Evolutionary conservation across 2,329 filamentous ascomycete genomes (phyloP).

Genomic region (Teratosphaeria pseudoeucalypti): DNA sequence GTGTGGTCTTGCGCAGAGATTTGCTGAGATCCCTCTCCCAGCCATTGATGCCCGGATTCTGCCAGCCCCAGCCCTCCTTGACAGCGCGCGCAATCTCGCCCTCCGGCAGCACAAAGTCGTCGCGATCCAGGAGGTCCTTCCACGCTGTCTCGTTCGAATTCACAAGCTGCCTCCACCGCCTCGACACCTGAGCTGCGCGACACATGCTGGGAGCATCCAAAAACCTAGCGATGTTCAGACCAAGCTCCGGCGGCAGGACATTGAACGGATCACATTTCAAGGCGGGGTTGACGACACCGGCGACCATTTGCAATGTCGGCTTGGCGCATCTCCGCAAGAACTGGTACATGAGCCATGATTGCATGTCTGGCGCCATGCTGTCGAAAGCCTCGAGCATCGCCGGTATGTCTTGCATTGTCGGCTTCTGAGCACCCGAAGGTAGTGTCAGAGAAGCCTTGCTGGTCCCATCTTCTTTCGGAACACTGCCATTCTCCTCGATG

Average conservation of each 20-base stretch:
- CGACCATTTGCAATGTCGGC: slow-evolving; percentile 78
- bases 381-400: slow-evolving; percentile 84
- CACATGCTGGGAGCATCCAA: slow-evolving; percentile 80
- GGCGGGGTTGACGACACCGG: slow-evolving; percentile 83
- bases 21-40: slow-evolving; percentile 72
- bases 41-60: slow-evolving; percentile 61
- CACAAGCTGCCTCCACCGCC: slow-evolving; percentile 81
- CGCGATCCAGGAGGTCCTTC: slow-evolving; percentile 81
- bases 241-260: slow-evolving; percentile 74
- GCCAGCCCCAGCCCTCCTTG: slow-evolving; percentile 92
- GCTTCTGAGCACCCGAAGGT: background rate
- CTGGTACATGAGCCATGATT: slow-evolving; percentile 95
- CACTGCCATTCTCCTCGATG: slow-evolving; percentile 23
- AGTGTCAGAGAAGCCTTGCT: background rate
- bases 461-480: background rate
- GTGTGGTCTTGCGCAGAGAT: slow-evolving; percentile 19
- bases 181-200: slow-evolving; percentile 84
- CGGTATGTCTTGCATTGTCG: slow-evolving; percentile 62
- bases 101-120: slow-evolving; percentile 67
- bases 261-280: slow-evolving; percentile 88
- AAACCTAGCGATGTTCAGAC: slow-evolving; percentile 77
- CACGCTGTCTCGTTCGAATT: slow-evolving; percentile 91
- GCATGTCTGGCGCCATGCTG: slow-evolving; percentile 79
- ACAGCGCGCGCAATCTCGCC: slow-evolving; percentile 82
- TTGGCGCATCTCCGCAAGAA: slow-evolving; percentile 79